A percentile compares a stretch with the other conserved stretches of the same genome.
Conservation (phyloP, 176 grass and related monocot species). For the Aegilops umbellulata region DNA sequence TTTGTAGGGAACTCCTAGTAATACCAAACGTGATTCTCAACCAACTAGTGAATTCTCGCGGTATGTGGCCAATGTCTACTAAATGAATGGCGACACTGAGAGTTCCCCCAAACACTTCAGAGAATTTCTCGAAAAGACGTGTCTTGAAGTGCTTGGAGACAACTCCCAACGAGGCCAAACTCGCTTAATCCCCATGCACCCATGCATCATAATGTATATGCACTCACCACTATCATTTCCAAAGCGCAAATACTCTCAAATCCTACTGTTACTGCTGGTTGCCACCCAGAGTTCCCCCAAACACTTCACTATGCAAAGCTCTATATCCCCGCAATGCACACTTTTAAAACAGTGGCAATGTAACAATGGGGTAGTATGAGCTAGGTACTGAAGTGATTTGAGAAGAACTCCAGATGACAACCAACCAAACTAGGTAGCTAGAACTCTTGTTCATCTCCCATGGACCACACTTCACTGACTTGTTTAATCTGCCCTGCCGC, state of each 20-base stretch:
- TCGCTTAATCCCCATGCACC: background rate
- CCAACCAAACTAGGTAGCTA: conserved; percentile 37
- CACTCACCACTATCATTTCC: background rate
- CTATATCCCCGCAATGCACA: no score
- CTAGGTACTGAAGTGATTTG: conserved; percentile 39
- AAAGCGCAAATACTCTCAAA: background rate
- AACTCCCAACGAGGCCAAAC: conserved; percentile 28
- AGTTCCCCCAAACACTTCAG: conserved; percentile 74
- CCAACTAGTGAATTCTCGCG: background rate
- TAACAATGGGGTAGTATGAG: background rate
- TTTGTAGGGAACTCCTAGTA: background rate
- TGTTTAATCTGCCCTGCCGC: conserved; percentile 32
- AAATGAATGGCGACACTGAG: conserved; percentile 23
- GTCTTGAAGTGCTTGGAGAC: conserved; percentile 43
- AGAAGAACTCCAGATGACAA: conserved; percentile 35
- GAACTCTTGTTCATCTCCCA: background rate
- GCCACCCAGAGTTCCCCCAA: conserved; percentile 35
- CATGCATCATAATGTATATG: background rate
- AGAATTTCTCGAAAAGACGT: background rate
- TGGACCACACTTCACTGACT: conserved; percentile 18
- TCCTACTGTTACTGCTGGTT: background rate
- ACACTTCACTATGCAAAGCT: conserved; percentile 29
- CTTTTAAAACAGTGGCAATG: background rate
- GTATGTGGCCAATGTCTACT: background rate
- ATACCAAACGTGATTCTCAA: background rate